Base-by-base conservation (phyloP, 345 rosid species). In the Eucalyptus cladocalyx region DNA sequence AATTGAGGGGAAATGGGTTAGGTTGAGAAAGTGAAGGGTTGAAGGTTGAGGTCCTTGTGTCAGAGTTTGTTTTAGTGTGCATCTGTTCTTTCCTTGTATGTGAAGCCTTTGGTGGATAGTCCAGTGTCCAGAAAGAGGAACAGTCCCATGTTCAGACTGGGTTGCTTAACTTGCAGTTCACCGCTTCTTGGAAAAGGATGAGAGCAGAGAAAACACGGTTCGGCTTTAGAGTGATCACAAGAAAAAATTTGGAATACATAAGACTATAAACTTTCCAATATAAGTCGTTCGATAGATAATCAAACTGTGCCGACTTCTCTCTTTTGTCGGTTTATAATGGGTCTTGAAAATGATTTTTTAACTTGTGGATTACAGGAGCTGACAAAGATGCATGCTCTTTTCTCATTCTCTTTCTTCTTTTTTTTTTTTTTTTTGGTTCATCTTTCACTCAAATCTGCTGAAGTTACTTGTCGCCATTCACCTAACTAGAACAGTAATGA, bases 121-220 rank as follows among this genome's bases (percentile, higher is more conserved):
- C 83, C 83, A 32, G 45, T 15, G 58, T 21, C 67, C 67, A 56
- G 69, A 50, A 81, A 62, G 65, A 80, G 91, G 87, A 81, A 87
- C 88, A 89, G 88, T 54, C 87, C 86, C 91, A 88, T 91, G n/a
- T 23, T 32, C 19, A 9, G 40, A 62, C 40, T 76, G 49, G 88
- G 58, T 92, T 94, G 94, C 96, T 95, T 95, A 90, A 87, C 94
- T 93, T 94, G 92, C 94, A 91, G 95, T 94, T 92, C 86, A 92
- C 93, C 93, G 43, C 90, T 89, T 72, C 88, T 86, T 3, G 76
- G 76, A 87, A 56, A 18, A 48, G 60, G 76, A 56, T 42, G 65
- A 48, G 56, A 89, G 87, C 32, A 49, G 12, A 21, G 87, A 54
- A 4, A 26, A 58, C 60, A 34, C 11, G 48, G 47, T 23, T 76